Base-by-base conservation (phyloP, 2,329 filamentous ascomycete species). In the Elsinoe arachidis region DNA sequence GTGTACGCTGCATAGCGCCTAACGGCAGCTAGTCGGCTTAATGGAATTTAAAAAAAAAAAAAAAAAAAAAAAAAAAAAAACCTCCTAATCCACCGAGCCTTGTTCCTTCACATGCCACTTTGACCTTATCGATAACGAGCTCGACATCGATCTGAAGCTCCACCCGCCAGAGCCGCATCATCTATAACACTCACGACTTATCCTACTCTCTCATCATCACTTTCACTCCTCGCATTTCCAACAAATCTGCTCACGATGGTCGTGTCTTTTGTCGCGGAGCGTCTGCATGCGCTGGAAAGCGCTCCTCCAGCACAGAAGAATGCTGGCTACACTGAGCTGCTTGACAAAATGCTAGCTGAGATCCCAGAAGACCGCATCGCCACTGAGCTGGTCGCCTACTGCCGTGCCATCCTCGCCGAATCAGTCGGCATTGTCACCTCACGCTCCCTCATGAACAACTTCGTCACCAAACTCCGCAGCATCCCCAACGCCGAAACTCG, bases 371-470 rank as follows among this genome's bases (percentile, higher is more conserved):
- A 69, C 17, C 38, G 41, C 39, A 73, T 82, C 47, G 69, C 78
- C 57, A 70, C 79, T 60, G 84, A 91, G 70, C 78, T 91, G 59
- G 83, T 82, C 60, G 81, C 82, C 65, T 85, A 88, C 63, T 76
- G 85, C 56, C 79, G 85, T 65, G 59, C 60, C 52, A 78, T 91
- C 55, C 81, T 91, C 62, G 78, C 76, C 62, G 84, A 88, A 65
- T 78, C 79, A 19, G 79, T 91, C 56, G 87, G 87, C 65, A 84
- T 92, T 64, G 87, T 93, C n/a, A 79, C 84, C 30, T 84, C 87
- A 4, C 83, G 88, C 5, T 79, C 83, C 14, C 78, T 93, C 11
- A 82, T 95, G 60, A 78, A 80, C 57, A 74, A 76, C 58, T 88
- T 95, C 67, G 78, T 87, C 62, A 67, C 75, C 41, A 76, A 80